These are phyloP conservation scores for Fusarium stilboides DNA, from an alignment of 2,329 filamentous ascomycete species.

Conservation along the genomic window DNA sequence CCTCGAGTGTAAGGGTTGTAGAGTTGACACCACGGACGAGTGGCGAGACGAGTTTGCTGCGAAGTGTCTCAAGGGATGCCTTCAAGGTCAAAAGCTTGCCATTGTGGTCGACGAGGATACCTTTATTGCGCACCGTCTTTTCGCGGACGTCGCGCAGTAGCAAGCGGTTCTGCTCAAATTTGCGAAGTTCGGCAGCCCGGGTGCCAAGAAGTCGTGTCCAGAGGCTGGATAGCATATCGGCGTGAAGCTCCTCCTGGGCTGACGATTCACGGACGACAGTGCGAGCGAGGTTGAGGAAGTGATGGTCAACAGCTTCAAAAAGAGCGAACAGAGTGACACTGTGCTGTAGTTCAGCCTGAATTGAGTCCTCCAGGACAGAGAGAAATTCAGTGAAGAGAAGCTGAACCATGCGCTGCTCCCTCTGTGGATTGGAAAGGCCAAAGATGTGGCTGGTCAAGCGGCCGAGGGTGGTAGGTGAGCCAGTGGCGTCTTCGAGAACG, in stretches of 20 bases:
- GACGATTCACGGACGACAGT: conserved; percentile 88
- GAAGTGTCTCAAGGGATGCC: conserved; percentile 86
- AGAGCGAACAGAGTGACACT: conserved; percentile 85
- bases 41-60: conserved; percentile 87
- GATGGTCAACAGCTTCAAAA: conserved; percentile 92
- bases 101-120: conserved; percentile 88
- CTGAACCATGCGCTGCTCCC: conserved; percentile 84
- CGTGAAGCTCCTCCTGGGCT: conserved; percentile 83
- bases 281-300: conserved; percentile 90
- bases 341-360: conserved; percentile 86
- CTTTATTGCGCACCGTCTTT: conserved; percentile 89
- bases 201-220: conserved; percentile 90
- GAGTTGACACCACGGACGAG: conserved; percentile 79
- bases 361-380: conserved; percentile 88
- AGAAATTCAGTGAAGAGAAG: conserved; percentile 90
- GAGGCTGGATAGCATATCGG: conserved; percentile 84
- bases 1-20: conserved; percentile 82
- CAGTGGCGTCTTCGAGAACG: conserved; percentile 68
- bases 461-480: conserved; percentile 78
- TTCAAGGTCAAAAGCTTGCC: conserved; percentile 86
- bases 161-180: conserved; percentile 91
- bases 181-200: conserved; percentile 81
- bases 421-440: conserved; percentile 84
- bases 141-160: conserved; percentile 84
- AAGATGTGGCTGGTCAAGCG: conserved; percentile 80